Evolutionary conservation across 2,329 filamentous ascomycete genomes (phyloP).

Genomic region (Colletotrichum tropicale): DNA sequence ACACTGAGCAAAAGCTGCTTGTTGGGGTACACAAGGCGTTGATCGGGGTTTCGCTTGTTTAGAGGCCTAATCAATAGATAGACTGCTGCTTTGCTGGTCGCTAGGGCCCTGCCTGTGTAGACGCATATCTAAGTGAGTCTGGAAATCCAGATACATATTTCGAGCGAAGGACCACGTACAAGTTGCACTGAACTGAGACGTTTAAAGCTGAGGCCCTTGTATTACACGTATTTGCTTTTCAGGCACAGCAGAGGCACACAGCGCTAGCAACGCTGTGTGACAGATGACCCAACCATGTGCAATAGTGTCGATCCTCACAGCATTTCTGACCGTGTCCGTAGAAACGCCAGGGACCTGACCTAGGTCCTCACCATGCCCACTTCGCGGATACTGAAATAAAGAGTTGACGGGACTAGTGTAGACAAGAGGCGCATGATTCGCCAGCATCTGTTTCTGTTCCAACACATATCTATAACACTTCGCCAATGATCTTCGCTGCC

Average conservation of each 20-base stretch:
- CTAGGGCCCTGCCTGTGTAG: neutral
- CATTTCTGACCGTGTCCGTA: neutral
- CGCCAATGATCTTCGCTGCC: conserved; percentile 96
- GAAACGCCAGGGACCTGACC: neutral
- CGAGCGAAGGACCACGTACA: neutral
- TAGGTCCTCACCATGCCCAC: neutral
- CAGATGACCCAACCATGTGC: neutral
- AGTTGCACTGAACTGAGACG: neutral
- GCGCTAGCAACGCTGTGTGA: neutral
- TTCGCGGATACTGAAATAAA: neutral
- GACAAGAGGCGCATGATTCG: neutral
- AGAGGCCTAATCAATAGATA: neutral
- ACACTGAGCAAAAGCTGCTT: neutral
- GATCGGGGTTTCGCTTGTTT: neutral
- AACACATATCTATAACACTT: conserved; percentile 72
- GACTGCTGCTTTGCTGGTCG: neutral
- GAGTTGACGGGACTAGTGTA: neutral
- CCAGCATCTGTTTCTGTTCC: conserved; percentile 6
- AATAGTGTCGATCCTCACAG: neutral
- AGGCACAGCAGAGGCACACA: neutral
- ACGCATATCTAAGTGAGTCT: neutral
- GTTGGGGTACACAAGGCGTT: neutral
- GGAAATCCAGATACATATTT: neutral
- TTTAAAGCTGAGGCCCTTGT: neutral
- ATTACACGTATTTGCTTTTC: neutral